Conservation (phyloP, 768 basidiomycete genomes). For the Rhodotorula diobovata region DNA sequence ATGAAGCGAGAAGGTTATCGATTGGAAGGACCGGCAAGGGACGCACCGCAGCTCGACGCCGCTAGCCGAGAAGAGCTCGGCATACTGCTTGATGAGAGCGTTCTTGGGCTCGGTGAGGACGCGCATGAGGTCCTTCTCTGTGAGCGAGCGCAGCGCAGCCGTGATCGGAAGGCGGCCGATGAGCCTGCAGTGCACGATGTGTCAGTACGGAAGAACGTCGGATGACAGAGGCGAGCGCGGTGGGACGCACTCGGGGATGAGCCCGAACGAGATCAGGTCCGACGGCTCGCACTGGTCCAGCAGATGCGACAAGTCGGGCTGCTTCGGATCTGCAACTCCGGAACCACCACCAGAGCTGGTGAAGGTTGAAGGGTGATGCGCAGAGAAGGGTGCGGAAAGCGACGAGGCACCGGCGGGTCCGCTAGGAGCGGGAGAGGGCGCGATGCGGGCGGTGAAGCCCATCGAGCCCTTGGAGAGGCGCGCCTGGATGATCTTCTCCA, state of each 20-base stretch:
- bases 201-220: neutral
- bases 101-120: slow-evolving; percentile 89
- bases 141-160: slow-evolving; percentile 73
- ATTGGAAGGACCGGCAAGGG: slow-evolving; percentile 47
- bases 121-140: slow-evolving; percentile 73
- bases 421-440: slow-evolving; percentile 43
- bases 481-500: slow-evolving; percentile 74
- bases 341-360: neutral
- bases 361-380: neutral
- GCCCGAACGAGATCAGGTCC: slow-evolving; percentile 83
- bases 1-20: slow-evolving; percentile 43
- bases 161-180: slow-evolving; percentile 89
- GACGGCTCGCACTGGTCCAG: slow-evolving; percentile 67
- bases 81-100: slow-evolving; percentile 83
- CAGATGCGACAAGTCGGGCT: slow-evolving; percentile 54
- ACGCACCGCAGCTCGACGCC: slow-evolving; percentile 25
- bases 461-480: slow-evolving; percentile 63
- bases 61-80: slow-evolving; percentile 8
- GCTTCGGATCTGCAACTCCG: slow-evolving; percentile 46
- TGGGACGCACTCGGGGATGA: slow-evolving; percentile 71
- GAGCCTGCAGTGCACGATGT: slow-evolving; percentile 51
- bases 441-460: slow-evolving; percentile 63
- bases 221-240: neutral
- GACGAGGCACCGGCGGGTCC: slow-evolving; percentile 21
- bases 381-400: neutral